A percentile compares a stretch with the other conserved stretches of the same genome.
These are phyloP conservation scores for Eucalyptus erythrocorys DNA, from an alignment of 345 rosid species.

Conservation along the genomic window DNA sequence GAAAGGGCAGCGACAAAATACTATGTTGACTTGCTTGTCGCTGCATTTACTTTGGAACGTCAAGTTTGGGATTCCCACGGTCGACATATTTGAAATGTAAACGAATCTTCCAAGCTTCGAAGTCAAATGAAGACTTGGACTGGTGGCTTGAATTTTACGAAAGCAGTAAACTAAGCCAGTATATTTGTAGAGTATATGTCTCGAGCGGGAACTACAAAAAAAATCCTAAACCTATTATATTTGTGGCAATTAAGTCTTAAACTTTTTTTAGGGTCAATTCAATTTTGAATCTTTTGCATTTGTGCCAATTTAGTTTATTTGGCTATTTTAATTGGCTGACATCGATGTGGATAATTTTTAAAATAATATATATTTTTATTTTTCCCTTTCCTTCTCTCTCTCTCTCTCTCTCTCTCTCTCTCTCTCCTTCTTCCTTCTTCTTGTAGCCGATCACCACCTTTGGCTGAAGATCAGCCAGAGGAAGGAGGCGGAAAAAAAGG, in stretches of 20 bases:
- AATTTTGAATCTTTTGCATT: too few relatives aligned
- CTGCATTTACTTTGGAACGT: not conserved
- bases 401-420: rapidly evolving
- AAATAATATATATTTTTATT: too few relatives aligned
- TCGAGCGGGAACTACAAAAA: rapidly evolving
- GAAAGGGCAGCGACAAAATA: not conserved
- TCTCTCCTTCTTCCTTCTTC: too few relatives aligned
- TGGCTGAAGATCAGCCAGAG: rapidly evolving
- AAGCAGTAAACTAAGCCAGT: not conserved
- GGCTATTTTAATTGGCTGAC: too few relatives aligned
- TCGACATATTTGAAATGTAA: not conserved
- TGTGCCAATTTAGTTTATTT: too few relatives aligned
- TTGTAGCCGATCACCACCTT: too few relatives aligned
- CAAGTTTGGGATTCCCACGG: not conserved
- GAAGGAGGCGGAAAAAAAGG: too few relatives aligned
- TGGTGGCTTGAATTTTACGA: not conserved
- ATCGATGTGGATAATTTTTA: too few relatives aligned
- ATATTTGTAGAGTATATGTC: not conserved
- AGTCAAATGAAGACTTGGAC: not conserved
- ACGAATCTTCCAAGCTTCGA: not conserved
- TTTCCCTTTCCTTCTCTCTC: too few relatives aligned
- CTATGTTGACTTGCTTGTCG: not conserved
- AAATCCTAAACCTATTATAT: too few relatives aligned
- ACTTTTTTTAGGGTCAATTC: too few relatives aligned
- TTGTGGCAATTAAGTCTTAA: too few relatives aligned